phyloP scores from a whole-genome alignment of 495 filamentous ascomycete genomes.

The Amphirosellinia nigrospora region DNA sequence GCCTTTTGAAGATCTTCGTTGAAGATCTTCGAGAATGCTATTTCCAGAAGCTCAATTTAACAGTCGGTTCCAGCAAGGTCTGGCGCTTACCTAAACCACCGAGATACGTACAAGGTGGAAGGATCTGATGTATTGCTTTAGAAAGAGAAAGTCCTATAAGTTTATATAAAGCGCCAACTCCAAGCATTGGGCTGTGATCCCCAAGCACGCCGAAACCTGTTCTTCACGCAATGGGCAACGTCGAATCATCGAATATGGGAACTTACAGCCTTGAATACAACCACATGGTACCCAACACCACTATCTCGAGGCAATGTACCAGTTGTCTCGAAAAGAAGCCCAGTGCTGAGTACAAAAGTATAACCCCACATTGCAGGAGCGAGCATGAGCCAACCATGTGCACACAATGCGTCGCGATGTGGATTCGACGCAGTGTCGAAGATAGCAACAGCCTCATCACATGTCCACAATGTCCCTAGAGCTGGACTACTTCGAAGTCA shows the following conservation, averaged over 20 bases:
- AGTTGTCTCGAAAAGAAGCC: neutral
- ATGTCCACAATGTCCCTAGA: constrained; percentile 5
- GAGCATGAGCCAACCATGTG: neutral
- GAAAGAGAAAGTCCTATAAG: neutral
- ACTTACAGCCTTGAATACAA: neutral
- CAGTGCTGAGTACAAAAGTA: neutral
- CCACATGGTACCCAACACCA: neutral
- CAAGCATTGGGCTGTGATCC: neutral
- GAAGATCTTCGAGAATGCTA: neutral
- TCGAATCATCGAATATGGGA: neutral
- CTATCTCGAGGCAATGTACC: neutral
- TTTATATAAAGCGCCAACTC: neutral
- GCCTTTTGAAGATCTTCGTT: neutral
- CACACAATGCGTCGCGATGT: neutral
- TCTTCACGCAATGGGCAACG: neutral
- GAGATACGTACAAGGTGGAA: no score
- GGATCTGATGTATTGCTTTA: neutral
- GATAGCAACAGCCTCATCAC: neutral
- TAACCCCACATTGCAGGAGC: neutral
- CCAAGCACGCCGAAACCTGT: neutral
- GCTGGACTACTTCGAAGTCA: neutral
- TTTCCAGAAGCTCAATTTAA: neutral
- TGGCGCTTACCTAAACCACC: neutral
- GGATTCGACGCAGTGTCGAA: neutral
- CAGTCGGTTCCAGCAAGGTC: neutral